These are phyloP conservation scores for Picea mariana DNA, from an alignment of 83 land plant genomes.

Conservation along the genomic window DNA sequence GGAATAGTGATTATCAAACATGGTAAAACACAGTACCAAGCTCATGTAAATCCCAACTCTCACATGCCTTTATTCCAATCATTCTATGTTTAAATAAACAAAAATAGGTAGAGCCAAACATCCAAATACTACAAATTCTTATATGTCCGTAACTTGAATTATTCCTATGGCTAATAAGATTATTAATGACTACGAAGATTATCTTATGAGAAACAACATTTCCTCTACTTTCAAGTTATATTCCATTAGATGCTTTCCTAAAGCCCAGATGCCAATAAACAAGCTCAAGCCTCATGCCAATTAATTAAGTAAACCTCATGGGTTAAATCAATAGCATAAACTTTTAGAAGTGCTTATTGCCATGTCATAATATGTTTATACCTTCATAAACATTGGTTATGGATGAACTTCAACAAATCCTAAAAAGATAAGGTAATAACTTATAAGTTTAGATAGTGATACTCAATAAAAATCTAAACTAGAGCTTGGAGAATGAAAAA, in stretches of 20 bases:
- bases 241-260: not conserved
- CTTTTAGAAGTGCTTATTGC: no score
- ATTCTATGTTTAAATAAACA: not conserved
- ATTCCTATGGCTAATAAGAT: not conserved
- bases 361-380: not conserved
- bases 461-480: not conserved
- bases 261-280: not conserved
- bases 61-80: not conserved
- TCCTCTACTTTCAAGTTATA: not conserved
- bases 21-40: no score
- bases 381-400: not conserved
- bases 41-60: not conserved
- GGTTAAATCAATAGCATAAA: not conserved
- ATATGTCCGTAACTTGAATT: not conserved
- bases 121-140: not conserved
- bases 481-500: not conserved
- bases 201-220: not conserved
- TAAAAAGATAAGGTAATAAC: not conserved
- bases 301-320: not conserved
- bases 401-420: not conserved
- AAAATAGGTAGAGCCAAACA: not conserved
- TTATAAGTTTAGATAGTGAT: not conserved
- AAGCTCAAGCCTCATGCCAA: not conserved
- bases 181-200: not conserved
- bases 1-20: not conserved